These are phyloP conservation scores for Rhizopus delemar DNA, from an alignment of 371 early-diverging fungal genomes.

Conservation along the genomic window DNA sequence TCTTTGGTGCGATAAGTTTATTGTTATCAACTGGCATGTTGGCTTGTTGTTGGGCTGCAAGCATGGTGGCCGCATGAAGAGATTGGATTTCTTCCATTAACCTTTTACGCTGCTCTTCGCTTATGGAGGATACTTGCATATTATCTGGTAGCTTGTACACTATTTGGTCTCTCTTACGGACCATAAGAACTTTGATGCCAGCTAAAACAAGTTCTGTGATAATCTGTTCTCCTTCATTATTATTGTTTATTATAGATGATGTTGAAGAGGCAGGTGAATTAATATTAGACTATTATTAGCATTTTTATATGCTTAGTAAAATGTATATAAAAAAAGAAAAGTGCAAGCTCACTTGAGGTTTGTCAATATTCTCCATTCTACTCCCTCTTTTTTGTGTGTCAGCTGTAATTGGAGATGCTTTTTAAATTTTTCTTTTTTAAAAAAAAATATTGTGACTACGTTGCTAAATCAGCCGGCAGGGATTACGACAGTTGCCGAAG, in stretches of 20 bases:
- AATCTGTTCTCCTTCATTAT: conserved; percentile 41
- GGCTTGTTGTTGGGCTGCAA: conserved; percentile 37
- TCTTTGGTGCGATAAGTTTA: conserved; percentile 37
- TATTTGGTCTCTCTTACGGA: conserved; percentile 61
- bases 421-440: neutral
- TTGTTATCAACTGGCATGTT: neutral
- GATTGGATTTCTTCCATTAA: conserved; percentile 57
- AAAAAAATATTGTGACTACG: no score
- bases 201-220: conserved; percentile 61
- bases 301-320: no score
- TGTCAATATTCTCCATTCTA: neutral
- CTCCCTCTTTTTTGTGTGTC: neutral
- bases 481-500: no score
- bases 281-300: neutral
- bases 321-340: neutral
- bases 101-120: conserved; percentile 49
- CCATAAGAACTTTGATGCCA: conserved; percentile 62
- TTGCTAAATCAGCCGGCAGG: no score
- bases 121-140: conserved; percentile 56
- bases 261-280: conserved; percentile 1
- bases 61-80: conserved; percentile 54
- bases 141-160: conserved; percentile 66
- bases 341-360: neutral
- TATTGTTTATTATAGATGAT: neutral
- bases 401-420: conserved; percentile 4